Evolutionary conservation across 2,329 filamentous ascomycete genomes (phyloP), one percentile per base, ranked within the genome.

Genomic region (Hortaea werneckii): DNA sequence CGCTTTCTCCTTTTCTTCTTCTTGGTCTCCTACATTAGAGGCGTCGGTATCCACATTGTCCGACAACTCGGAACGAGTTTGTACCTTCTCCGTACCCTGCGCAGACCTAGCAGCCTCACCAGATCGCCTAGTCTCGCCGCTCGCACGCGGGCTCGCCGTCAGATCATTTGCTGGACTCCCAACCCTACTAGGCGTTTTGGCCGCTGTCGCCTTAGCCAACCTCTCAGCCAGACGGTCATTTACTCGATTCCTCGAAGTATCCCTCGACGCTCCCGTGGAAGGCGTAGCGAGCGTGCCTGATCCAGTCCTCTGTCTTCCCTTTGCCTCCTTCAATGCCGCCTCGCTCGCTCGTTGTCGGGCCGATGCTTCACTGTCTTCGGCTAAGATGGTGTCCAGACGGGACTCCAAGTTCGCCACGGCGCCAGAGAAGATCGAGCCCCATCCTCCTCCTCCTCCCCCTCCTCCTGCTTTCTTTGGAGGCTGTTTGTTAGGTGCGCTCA

Each of bases 321-420:
- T 54, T 12, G 63, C 59, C 27, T 59, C 54, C 43, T 61, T 62
- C 45, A 61, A 58, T 12, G 63, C 57, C 38, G 64, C 55, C 35
- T 70, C 64, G 29, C 65, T 60, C 29, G 65, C 55, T 47, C 66
- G 68, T 45, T 62, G 63, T 49, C 64, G 67, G 42, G 67, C 70
- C 42, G 67, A 66, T 29, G 66, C 65, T 41, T 78, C 77, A 38
- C 83, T 80, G 45, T 86, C 81, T 54, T 95, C 89, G 44, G 87
- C 81, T 50, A 98, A 76, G 48, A 98, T 94, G 42, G 79, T 89
- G 65, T 98, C 92, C 49, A 98, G 77, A 38, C 86, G 82, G 49
- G 89, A 94, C 69, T 98, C 92, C 47, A 98, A 85, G 50, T 89
- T 89, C 45, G 89, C 88, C 50, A 96, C 87, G 52, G 90, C 89